Evolutionary conservation across 495 filamentous ascomycete species (phyloP).

Genomic region (Cercophora newfieldiana): DNA sequence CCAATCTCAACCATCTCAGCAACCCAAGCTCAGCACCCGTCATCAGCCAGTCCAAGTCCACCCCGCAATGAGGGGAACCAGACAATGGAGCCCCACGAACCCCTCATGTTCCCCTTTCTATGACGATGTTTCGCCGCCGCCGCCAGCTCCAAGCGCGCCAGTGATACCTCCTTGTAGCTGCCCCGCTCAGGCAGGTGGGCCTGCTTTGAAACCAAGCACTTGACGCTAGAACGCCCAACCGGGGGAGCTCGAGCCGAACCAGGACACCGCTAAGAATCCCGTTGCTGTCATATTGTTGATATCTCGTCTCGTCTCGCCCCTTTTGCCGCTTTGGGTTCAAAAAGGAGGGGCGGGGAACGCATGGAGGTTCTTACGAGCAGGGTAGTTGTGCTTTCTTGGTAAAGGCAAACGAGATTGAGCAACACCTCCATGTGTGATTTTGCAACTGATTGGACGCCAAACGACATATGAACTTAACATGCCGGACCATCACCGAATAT

Average conservation of each 20-base stretch:
- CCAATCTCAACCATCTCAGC: not conserved
- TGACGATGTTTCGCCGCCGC: not conserved
- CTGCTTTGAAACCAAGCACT: not conserved
- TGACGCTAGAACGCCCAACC: not conserved
- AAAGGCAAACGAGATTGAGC: no score
- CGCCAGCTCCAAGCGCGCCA: not conserved
- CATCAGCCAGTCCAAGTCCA: no score
- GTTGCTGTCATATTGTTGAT: not conserved
- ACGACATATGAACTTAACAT: no score
- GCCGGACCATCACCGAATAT: not conserved
- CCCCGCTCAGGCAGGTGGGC: not conserved
- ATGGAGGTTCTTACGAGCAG: no score
- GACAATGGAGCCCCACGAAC: not conserved
- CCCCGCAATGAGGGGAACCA: not conserved
- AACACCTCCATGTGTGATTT: no score
- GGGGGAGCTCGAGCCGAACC: not conserved
- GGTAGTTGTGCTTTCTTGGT: no score
- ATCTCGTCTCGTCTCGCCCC: not conserved
- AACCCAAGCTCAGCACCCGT: not conserved
- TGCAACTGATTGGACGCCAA: no score
- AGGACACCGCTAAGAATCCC: not conserved
- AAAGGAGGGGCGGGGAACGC: no score
- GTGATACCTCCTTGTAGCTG: not conserved
- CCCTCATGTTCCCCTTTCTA: not conserved
- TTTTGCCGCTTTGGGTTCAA: not conserved